phyloP scores from a whole-genome alignment of 1,284 basidiomycete genomes.

The Sphagnurus paluster region DNA sequence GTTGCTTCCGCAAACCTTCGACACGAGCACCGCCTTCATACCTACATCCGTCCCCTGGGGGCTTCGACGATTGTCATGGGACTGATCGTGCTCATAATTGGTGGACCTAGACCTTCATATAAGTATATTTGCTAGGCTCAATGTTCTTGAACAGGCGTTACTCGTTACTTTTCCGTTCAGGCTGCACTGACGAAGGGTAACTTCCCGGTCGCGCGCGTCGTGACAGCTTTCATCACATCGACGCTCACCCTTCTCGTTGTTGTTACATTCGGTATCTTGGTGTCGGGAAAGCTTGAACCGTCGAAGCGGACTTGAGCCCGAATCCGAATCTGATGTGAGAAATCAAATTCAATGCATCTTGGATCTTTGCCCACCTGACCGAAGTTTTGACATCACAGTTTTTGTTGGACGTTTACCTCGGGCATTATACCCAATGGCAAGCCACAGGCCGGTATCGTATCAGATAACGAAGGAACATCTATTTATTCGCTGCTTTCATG shows the following conservation, averaged over 20 bases:
- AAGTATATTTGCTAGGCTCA: neutral
- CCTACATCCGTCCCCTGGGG: conserved; percentile 55
- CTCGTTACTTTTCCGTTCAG: conserved; percentile 59
- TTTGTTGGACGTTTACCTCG: neutral
- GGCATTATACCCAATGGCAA: too few species aligned
- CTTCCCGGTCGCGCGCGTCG: conserved; percentile 55
- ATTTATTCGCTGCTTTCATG: too few species aligned
- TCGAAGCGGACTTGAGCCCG: neutral
- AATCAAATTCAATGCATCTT: neutral
- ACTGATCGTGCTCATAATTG: conserved; percentile 48
- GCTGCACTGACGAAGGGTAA: conserved; percentile 50
- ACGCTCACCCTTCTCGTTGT: conserved; percentile 44
- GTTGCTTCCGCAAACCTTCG: conserved; percentile 31
- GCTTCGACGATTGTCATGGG: conserved; percentile 52
- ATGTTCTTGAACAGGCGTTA: conserved; percentile 37
- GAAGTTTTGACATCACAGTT: neutral
- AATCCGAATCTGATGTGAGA: conserved; percentile 11
- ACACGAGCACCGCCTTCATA: conserved; percentile 29
- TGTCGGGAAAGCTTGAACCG: conserved; percentile 31
- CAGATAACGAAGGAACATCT: too few species aligned
- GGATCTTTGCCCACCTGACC: neutral
- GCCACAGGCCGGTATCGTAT: too few species aligned
- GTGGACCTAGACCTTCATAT: conserved; percentile 33
- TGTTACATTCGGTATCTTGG: conserved; percentile 50
- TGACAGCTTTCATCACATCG: conserved; percentile 43